Base-by-base conservation (phyloP, 345 rosid species). In the Cardamine chenopodiifolia region DNA sequence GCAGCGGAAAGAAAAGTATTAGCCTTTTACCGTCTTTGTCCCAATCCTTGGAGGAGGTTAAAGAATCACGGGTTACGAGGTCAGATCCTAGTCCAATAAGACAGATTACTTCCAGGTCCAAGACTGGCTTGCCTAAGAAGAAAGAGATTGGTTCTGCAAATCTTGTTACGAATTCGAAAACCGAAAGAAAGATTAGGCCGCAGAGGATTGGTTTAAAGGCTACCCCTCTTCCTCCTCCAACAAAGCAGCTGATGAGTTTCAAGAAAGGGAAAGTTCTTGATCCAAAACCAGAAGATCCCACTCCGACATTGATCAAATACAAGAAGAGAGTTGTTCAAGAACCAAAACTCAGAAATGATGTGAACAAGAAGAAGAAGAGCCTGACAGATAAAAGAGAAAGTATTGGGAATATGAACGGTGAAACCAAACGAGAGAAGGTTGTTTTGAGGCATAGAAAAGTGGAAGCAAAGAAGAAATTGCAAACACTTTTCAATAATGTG, bases 371-470 rank as follows among this genome's bases (percentile, higher is more conserved):
- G 72, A 88, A 88, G 47, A 87, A 85, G 78, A 90, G 78, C 78
- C 83, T 85, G 42, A 90, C 81, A 52, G 88, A 87, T 78, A 87
- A 86, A 83, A 77, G 62, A 74, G 87, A 88, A 71, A 85, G 80
- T 75, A 55, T 78, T 32, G 69, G 77, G 73, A 29, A 62, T 87
- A 80, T 69, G 32, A 72, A 25, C 37, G 50, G 62, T 15, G 79
- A 78, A 44, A 66, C 62, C 35, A 77, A 77, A 70, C 18, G 80
- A 62, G 80, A 77, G 67, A 77, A 77, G n/a, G 84, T 90, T 73
- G 83, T 79, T 55, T 76, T 92, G 86, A 86, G 92, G 74, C 98
- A 88, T 78, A 90, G 90, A 78, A 92, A 87, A 73, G 90, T 73
- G 34, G 90, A 82, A 58, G 75, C 62, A 9, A 88, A 82, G 92